Evolutionary conservation across 2,329 filamentous ascomycete species (phyloP).

Genomic region (Chrysoporthe austroafricana): DNA sequence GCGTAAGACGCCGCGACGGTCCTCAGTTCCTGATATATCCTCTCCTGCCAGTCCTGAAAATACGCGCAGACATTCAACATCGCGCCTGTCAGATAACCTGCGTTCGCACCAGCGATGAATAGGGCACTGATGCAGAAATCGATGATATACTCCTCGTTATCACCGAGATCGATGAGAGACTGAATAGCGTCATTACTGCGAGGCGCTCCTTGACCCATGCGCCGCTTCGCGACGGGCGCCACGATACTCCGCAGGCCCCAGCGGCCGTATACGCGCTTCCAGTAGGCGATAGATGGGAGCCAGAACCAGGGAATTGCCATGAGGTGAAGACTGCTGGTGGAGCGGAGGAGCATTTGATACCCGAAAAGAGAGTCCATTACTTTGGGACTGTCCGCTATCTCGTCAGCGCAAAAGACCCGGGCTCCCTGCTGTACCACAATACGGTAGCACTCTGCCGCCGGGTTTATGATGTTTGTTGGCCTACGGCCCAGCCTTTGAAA

Average conservation of each 20-base stretch:
- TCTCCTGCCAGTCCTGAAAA: conserved; percentile 6
- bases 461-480: background rate
- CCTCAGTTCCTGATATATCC: background rate
- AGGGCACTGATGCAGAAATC: conserved; percentile 3
- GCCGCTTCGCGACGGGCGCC: background rate
- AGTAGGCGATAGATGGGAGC: conserved; percentile 1
- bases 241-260: background rate
- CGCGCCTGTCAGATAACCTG: background rate
- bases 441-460: background rate
- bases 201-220: background rate
- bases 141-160: background rate
- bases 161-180: background rate
- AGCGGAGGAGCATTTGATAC: background rate
- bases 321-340: conserved; percentile 3
- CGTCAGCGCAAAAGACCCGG: background rate
- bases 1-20: background rate
- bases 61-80: background rate
- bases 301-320: background rate
- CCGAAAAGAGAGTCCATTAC: background rate
- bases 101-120: background rate
- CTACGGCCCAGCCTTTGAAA: background rate
- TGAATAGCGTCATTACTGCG: background rate
- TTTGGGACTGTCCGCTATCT: background rate
- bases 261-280: conserved; percentile 4
- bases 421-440: background rate